Evolutionary conservation across 179 eudicot genomes (phyloP), one percentile per base, ranked within the genome.

Genomic region (Patellifolia procumbens): DNA sequence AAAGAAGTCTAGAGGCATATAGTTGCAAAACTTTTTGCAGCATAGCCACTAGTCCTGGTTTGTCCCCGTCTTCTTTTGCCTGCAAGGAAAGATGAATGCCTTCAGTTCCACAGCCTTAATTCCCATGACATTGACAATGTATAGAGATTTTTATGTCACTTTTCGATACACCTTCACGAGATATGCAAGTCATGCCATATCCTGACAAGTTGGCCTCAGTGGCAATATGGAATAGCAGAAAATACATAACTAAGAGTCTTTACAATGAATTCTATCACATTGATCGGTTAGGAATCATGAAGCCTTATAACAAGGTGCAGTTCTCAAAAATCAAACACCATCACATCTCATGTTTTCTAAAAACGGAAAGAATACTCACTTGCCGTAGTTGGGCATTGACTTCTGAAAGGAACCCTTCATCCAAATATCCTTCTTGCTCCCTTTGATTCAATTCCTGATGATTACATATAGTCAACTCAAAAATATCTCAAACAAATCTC

Each of bases 1-100:
- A 93, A 72, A 95, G 97, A 72, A 88, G 78, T 75, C 83, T 87
- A 45, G 96, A 86, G 72, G 99, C 95, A 85, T 93, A 93, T 29
- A 95, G 84, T 83, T 93, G 98, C 84, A 95, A 76, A 24, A 93
- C 98, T 67, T 90, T 95, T 86, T 95, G 98, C 79, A 93, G 73
- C 98, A 95, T 95, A 69, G 96, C 98, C 83, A 88, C 90, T 60
- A 95, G 95, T 68, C 99, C 99, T 51, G 99, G 99, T 78, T 95
- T 95, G 84, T 95, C 99, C 64, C 75, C 93, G 70, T 93, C 99
- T 87, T 87, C 90, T 81, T 83, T 91, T 51, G 99, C 97, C 99
- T 95, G 86, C 76, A 83, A 53, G 24, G 73, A 48, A 75, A 56
- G 43, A 45, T 20, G 51, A 75, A 69, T 13, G n/a, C 64, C 34